Evolutionary conservation across 371 early-diverging fungal genomes (phyloP), one percentile per base, ranked within the genome.

Genomic region (Chytridium lagenaria): DNA sequence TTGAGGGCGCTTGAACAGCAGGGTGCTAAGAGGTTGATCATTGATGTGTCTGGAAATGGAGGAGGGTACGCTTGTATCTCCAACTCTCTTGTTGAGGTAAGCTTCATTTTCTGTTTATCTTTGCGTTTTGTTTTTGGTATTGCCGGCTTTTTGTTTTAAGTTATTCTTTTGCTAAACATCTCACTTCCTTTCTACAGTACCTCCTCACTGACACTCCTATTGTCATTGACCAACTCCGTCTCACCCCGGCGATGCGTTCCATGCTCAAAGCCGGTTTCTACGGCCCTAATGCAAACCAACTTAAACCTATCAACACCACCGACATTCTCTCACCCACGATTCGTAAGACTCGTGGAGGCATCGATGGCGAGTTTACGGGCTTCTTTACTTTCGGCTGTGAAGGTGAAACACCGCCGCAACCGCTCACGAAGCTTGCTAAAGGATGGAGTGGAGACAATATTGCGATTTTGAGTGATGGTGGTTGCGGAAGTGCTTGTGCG

Each of bases 11-110:
- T 76, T 31, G 66, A 71, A 38, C 34, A 38, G 5, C n/a, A 28
- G 28, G 77, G 77, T 23, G 72, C 72, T 0, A 71, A 76, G 50
- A 51, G 49, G 16, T 39, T 76, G 26, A 76, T 76, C 52, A 63
- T 76, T 28, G 72, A 76, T 69, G 68, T 61, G 52, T 57, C 72
- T 7, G 40, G 38, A 33, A 76, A 76, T 33, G 72, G 72, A 26
- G 77, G 77, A 15, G 77, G 72, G 67, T 34, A 31, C 37, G 12
- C 44, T 7, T 44, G 44, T 44, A 19, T 44, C 44, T 44, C 44
- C 44, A 44, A 44, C 19, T 44, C 19, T 19, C 44, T 44, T 7
- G 44, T 19, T 7, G 12, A 19, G 44, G 44, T 44, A 12, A 44
- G 44, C 44, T 23, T 10, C 55, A 16, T 55, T 55, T 55, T 16